phyloP scores from a whole-genome alignment of 768 basidiomycete species.

The Russula griseocarnosa region DNA sequence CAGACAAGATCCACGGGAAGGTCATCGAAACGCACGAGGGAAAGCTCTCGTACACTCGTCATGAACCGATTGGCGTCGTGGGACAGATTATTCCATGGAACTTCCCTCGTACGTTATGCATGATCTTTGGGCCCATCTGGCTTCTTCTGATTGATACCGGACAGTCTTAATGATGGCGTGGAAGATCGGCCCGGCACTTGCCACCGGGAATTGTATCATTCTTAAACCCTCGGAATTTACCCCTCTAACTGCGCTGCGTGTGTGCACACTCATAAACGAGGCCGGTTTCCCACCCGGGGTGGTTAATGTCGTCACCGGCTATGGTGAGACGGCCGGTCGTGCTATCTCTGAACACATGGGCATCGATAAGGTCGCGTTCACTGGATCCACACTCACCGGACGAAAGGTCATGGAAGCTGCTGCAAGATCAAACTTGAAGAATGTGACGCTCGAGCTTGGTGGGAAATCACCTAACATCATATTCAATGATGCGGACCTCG shows the following conservation, averaged over 20 bases:
- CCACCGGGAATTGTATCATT: slow-evolving; percentile 58
- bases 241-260: slow-evolving; percentile 50
- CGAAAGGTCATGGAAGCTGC: slow-evolving; percentile 61
- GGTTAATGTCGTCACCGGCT: slow-evolving; percentile 56
- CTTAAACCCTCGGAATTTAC: slow-evolving; percentile 65
- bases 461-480: slow-evolving; percentile 63
- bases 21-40: slow-evolving; percentile 56
- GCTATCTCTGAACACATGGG: slow-evolving; percentile 53
- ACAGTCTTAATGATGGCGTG: slow-evolving; percentile 51
- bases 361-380: slow-evolving; percentile 67
- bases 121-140: not conserved
- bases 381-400: slow-evolving; percentile 61
- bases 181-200: slow-evolving; percentile 63
- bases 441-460: slow-evolving; percentile 69
- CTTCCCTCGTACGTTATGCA: slow-evolving; percentile 42
- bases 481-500: slow-evolving; percentile 58
- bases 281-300: slow-evolving; percentile 64
- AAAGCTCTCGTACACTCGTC: slow-evolving; percentile 56
- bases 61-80: slow-evolving; percentile 57
- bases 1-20: slow-evolving; percentile 78
- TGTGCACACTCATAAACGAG: slow-evolving; percentile 46
- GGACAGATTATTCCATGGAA: slow-evolving; percentile 68
- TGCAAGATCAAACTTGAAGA: slow-evolving; percentile 61
- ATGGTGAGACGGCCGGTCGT: slow-evolving; percentile 51
- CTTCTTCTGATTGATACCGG: not conserved